Conservation (phyloP, 345 rosid genomes). For the Psidium guajava region DNA sequence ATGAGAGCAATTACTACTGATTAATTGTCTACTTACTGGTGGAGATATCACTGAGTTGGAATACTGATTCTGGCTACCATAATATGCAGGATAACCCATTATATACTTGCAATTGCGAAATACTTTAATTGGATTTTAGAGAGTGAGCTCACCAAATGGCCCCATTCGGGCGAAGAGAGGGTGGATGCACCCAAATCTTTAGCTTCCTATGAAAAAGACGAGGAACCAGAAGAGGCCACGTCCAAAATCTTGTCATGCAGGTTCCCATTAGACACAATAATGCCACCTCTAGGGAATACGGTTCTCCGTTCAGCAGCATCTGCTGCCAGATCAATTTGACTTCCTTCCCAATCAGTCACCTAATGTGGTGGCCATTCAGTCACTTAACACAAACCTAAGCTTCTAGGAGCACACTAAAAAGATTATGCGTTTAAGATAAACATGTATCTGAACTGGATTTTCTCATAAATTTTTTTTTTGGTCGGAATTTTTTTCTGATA, state of each 20-base stretch:
- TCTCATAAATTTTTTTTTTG: not conserved
- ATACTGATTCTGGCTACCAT: not conserved
- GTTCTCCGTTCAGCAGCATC: slow-evolving; percentile 48
- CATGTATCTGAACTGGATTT: not conserved
- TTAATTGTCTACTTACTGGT: too few species aligned
- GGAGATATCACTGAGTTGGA: too few species aligned
- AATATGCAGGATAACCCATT: not conserved
- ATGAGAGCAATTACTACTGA: too few species aligned
- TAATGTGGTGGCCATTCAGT: slow-evolving; percentile 1
- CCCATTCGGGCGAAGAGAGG: not conserved
- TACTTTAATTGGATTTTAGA: not conserved
- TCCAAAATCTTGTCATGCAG: slow-evolving; percentile 41
- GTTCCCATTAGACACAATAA: slow-evolving; percentile 50
- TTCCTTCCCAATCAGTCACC: slow-evolving; percentile 79
- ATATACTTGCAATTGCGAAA: not conserved
- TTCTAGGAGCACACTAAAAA: not conserved
- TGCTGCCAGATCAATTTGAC: slow-evolving; percentile 34
- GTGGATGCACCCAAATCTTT: not conserved
- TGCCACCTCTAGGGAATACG: slow-evolving; percentile 49
- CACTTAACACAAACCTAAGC: not conserved
- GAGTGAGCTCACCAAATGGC: not conserved
- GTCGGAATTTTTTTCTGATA: not conserved
- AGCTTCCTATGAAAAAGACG: not conserved
- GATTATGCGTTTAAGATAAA: not conserved
- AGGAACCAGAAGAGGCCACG: slow-evolving; percentile 27